Base-by-base conservation (phyloP, 2,329 filamentous ascomycete species). In the Stachybotrys echinatus region DNA sequence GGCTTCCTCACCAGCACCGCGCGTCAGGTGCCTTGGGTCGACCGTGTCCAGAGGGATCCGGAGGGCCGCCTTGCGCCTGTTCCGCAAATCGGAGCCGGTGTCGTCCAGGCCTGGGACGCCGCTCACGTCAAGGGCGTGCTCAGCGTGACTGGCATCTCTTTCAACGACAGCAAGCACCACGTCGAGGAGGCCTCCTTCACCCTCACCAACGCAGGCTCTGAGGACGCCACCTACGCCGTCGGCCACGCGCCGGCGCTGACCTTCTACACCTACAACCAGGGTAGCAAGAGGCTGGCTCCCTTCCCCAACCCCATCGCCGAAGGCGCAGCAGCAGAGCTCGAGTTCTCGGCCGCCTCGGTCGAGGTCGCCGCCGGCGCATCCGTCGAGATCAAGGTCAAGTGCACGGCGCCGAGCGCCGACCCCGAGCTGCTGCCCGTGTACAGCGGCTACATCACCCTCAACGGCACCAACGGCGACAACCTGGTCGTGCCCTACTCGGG, bases 131-230 rank as follows among this genome's bases (percentile, higher is more conserved):
- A 59, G 1, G 70, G 67, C 1, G 47, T 67, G 19, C 59, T 75
- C 18, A 64, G 63, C 40, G 62, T 66, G 0, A 61, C 63, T 7
- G 70, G 65, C 51, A 61, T 76, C 44, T 61, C 65, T 22, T 69
- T 75, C 58, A 76, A 76, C 51, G 72, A 75, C 53, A 74, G 69
- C 7, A 63, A 65, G 39, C 56, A 74, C 57, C 66, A 73, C 39
- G 12, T 42, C 12, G 18, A 14, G 12, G 12, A 10, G 10, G 19
- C 39, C 39, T 18, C 8, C 12, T 42, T 42, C 19, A 14, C 12
- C 39, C 12, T 42, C 18, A 8, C 8, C 12, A 42, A 42, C 39
- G 12, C 19, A 10, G 39, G 39, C 18, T 7, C 39, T 18, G 19
- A 14, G 39, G 39, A 14, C 39, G 19, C 19, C 12, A 10, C 39